Base-by-base conservation (phyloP, 306 rosid genomes). In the Alnus glutinosa region DNA sequence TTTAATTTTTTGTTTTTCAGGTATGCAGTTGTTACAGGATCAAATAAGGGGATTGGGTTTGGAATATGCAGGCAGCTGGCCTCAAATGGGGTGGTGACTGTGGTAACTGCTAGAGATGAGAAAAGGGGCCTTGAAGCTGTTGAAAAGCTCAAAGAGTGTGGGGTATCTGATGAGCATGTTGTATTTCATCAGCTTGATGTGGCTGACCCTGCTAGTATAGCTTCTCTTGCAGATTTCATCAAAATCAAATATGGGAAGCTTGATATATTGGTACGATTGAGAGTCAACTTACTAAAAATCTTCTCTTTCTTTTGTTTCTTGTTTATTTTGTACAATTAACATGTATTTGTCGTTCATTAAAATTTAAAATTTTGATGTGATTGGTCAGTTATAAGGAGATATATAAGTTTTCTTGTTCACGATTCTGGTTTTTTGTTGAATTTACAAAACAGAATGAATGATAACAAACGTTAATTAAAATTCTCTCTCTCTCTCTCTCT, bases 171-270 rank as follows among this genome's bases (percentile, higher is more conserved):
- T 36, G 71, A 34, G 1, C 49, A 30, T 18, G 14, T 37, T 49
- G 28, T 66, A 16, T 66, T 66, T 66, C 71, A 66, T 66, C 49
- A 63, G 44, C 70, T 63, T 63, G 70, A 63, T 63, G 70, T 63
- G 19, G 70, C 9, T 13, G 47, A 34, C 18, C n/a, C 70, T 32
- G 46, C 9, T 5, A 34, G 46, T 2, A 14, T 63, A 1, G 9
- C 70, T 34, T 32, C 70, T 36, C 16, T 63, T 3, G 70, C 46
- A 34, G 23, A 63, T 63, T 63, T 63, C 70, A 63, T 63, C 32
- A 34, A 63, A 14, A 63, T 7, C 19, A 34, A 63, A 36, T 63
- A 32, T 36, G 70, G 70, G 19, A 63, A 34, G n/a, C 70, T 63
- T 36, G 70, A 63, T 63, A 63, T 34, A 10, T 63, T 63, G 70